Evolutionary conservation across 1,284 basidiomycete genomes (phyloP).

Genomic region (Amylostereum areolatum): DNA sequence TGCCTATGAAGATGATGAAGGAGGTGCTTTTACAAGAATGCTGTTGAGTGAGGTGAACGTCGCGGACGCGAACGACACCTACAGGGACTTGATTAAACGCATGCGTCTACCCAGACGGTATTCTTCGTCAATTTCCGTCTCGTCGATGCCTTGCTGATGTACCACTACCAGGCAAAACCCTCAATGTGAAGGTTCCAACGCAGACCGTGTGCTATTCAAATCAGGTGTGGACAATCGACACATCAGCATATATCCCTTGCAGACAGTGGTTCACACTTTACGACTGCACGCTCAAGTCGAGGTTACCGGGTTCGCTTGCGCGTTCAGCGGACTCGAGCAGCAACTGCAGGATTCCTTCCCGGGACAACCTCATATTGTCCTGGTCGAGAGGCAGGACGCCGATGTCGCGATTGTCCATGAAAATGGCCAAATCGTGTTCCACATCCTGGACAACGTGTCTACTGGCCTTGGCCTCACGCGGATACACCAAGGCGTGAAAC

Average conservation of each 20-base stretch:
- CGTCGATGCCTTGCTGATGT: background rate
- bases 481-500: background rate
- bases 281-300: background rate
- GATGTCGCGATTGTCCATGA: background rate
- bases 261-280: background rate
- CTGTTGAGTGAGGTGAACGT: background rate
- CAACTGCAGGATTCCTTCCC: background rate
- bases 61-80: background rate
- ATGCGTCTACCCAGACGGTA: background rate
- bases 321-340: background rate
- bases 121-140: background rate
- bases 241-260: background rate
- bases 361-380: background rate
- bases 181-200: background rate
- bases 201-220: background rate
- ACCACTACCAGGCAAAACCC: background rate
- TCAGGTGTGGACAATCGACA: background rate
- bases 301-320: background rate
- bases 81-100: background rate
- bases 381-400: constrained; percentile 1
- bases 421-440: background rate
- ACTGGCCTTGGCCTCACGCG: background rate
- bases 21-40: background rate
- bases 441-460: background rate
- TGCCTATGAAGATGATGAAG: background rate